Base-by-base conservation (phyloP, 2,329 filamentous ascomycete species). In the Septoria petroselini region DNA sequence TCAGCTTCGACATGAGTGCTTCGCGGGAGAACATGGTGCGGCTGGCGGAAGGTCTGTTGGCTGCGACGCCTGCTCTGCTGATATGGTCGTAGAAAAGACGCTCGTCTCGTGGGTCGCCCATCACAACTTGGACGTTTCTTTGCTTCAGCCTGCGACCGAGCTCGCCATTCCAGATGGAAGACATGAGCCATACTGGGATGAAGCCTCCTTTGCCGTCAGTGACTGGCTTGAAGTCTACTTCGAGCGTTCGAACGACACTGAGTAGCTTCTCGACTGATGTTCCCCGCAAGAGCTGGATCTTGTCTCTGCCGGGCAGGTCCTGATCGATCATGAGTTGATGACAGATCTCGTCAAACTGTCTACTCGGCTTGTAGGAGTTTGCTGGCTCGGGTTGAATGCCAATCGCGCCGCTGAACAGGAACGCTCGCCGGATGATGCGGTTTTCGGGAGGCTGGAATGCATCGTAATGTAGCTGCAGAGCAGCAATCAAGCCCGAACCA, bases 401-500 rank as follows among this genome's bases (percentile, higher is more conserved):
- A 9, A 57, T 43, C 6, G 55, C 55, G 31, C 55, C 52, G 33
- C 55, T 57, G 42, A 54, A 54, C 12, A 57, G 33, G 37, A 50
- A 57, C 2, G 55, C 52, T 23, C 55, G 37, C 4, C 50, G 46
- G 34, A 57, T 54, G 19, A 54, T 42, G 19, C 52, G 45, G 14
- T 47, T 50, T n/a, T 50, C 37, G 4, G 50, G 48, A 3, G 49
- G 46, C 35, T 54, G 47, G 14, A 54, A 57, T 5, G 55, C 55
- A 37, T 57, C 55, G 41, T 50, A 57, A 21, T 57, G 55, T 5
- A 57, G 30, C 35, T 57, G 55, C n/a, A 42, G 45, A 9, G 55
- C 55, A 7, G 52, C 49, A 12, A 52, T 43, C 11, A 39, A 35
- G 6, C 55, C 55, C 27, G 37, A 48, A 5, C 78, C 78, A 1